A percentile compares a stretch with the other conserved stretches of the same genome.
These are phyloP conservation scores for Bonnemaisonia californica DNA, from an alignment of 31 red algal species.

Conservation along the genomic window DNA sequence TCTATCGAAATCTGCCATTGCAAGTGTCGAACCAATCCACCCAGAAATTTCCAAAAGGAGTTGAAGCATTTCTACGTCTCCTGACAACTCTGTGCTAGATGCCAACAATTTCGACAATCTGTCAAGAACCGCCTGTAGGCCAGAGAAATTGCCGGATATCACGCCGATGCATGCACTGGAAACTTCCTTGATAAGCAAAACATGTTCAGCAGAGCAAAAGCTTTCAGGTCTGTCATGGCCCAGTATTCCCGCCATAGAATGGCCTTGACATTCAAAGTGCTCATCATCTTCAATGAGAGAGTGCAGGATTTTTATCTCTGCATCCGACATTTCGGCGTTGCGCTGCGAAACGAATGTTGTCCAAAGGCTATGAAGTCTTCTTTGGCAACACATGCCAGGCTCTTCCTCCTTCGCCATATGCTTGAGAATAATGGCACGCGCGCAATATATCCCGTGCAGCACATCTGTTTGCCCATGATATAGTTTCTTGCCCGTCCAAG, in stretches of 20 bases:
- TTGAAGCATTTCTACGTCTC: slow-evolving; percentile 28
- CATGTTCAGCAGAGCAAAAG: not conserved
- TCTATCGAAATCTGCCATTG: slow-evolving; percentile 3
- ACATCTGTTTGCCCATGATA: slow-evolving; percentile 6
- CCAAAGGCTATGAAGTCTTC: not conserved
- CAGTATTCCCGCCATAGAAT: not conserved
- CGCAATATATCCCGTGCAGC: slow-evolving; percentile 4
- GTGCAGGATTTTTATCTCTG: not conserved
- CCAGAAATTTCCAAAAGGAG: slow-evolving; percentile 34
- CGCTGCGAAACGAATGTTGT: not conserved
- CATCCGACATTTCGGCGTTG: not conserved
- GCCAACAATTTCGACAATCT: slow-evolving; percentile 20
- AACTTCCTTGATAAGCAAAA: slow-evolving; percentile 4
- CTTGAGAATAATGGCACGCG: not conserved
- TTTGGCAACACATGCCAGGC: not conserved
- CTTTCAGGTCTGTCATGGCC: not conserved
- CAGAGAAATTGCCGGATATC: slow-evolving; percentile 9
- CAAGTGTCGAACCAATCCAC: slow-evolving; percentile 20
- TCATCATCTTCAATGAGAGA: not conserved
- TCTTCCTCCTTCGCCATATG: not conserved
- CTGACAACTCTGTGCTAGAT: slow-evolving; percentile 1
- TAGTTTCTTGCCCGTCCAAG: slow-evolving; percentile 1
- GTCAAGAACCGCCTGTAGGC: not conserved
- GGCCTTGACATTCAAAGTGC: not conserved
- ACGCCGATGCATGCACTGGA: not conserved